Base-by-base conservation (phyloP, 2,329 filamentous ascomycete genomes). In the Aspergillus sp. region DNA sequence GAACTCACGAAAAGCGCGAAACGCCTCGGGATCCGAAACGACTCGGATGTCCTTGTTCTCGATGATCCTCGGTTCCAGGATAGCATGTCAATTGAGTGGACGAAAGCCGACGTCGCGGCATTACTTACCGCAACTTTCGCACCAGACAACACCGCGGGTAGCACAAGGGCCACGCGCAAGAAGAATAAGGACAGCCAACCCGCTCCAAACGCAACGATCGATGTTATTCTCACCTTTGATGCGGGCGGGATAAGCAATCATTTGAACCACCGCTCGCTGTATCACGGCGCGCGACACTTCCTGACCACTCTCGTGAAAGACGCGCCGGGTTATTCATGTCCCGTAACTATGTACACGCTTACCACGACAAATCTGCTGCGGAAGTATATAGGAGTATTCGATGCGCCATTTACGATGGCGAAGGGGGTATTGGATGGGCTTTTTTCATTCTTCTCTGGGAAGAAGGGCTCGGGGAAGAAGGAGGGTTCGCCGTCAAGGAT, bases 161-260 rank as follows among this genome's bases (percentile, higher is more conserved):
- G 27, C 27, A 67, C 66, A 34, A 63, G 54, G 5, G 54, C 65
- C 40, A 39, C 27, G 19, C 71, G 75, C 2, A 66, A 75, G 22
- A 44, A 75, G 15, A 37, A 37, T n/a, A 76, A 15, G 66, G n/a
- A 42, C 4, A 39, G 20, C 5, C 11, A 47, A 13, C 9, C 7
- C 45, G 27, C 27, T 7, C 50, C 8, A 56, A 53, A 76, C 37
- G 77, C 83, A 0, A 81, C 77, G 52, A 91, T 96, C 70, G 91
- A 96, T 75, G 83, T 89, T 27, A 83, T 99, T 65, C 81, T 99
- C 64, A 99, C 95, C 30, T 99, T 99, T 71, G 95, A 99, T 78
- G 71, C 75, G n/a, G 63, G 77, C 49, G 95, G 95, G 58, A 82
- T 99, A 49, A 96, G 91, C 58, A 85, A 85, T 44, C 95, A 99